Conservation (phyloP, 805 yeast species). For the Saturnispora saitoi region DNA sequence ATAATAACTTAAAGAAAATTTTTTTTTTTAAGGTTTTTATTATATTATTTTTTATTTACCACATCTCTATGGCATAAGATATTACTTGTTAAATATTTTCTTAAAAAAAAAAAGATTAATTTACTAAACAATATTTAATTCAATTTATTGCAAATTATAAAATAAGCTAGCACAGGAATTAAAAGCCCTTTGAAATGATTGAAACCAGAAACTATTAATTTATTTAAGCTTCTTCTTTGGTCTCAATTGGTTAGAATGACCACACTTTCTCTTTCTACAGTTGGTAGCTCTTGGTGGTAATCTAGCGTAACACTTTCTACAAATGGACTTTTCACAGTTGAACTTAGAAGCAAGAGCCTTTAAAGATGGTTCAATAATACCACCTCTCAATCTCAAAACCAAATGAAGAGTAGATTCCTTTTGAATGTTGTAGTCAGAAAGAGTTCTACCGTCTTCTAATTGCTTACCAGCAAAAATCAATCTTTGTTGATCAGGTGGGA, state of each 20-base stretch:
- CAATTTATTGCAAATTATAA: not conserved
- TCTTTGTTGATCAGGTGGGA: conserved; percentile 96
- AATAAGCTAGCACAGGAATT: not conserved
- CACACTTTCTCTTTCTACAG: conserved; percentile 99
- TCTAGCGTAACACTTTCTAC: conserved; percentile 99
- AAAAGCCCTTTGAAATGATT: not conserved
- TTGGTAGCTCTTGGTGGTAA: conserved; percentile 99
- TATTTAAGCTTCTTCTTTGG: conserved; percentile 99
- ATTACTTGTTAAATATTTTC: too few species aligned
- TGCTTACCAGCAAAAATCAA: conserved; percentile 94
- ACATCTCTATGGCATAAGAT: too few species aligned
- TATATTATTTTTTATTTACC: too few species aligned
- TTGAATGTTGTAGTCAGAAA: conserved; percentile 92
- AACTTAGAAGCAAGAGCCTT: conserved; percentile 98
- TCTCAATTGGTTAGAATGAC: conserved; percentile 99
- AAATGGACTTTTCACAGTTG: conserved; percentile 99
- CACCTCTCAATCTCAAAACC: conserved; percentile 63
- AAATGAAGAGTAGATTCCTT: conserved; percentile 71
- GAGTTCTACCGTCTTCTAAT: conserved; percentile 90
- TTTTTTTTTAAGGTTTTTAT: too few species aligned
- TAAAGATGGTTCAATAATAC: conserved; percentile 97
- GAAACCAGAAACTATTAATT: conserved; percentile 23
- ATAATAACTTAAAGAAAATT: too few species aligned
- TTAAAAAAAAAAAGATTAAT: too few species aligned
- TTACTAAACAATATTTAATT: too few species aligned